Percentiles rank a stretch among this genome's conserved stretches.
Conservation (phyloP, 306 rosid species). For the Cyamopsis tetragonoloba region DNA sequence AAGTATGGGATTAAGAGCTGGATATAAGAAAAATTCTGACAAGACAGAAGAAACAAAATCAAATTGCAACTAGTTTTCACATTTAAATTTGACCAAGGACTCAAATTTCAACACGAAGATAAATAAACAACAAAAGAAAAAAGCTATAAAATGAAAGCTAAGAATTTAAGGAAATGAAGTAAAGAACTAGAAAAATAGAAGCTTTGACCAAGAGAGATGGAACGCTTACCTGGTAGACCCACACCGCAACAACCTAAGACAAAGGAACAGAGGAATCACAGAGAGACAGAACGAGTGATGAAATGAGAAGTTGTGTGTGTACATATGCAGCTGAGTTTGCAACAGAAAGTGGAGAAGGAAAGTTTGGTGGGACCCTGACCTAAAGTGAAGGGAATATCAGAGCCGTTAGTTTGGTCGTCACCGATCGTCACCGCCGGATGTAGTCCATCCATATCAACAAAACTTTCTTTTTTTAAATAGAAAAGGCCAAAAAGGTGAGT, state of each 20-base stretch:
- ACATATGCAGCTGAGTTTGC: neutral
- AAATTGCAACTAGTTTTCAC: neutral
- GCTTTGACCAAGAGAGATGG: neutral
- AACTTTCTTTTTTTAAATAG: too few species aligned
- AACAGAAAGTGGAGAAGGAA: neutral
- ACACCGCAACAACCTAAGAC: neutral
- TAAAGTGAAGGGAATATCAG: neutral
- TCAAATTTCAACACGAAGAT: neutral
- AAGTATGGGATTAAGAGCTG: too few species aligned
- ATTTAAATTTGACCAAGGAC: neutral
- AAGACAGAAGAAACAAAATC: neutral
- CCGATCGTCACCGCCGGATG: too few species aligned
- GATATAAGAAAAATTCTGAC: neutral
- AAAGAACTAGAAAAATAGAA: too few species aligned
- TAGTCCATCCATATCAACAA: too few species aligned
- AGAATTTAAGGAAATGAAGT: neutral
- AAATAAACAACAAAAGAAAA: neutral
- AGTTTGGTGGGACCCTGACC: neutral
- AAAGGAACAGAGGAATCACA: neutral
- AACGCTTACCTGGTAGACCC: neutral
- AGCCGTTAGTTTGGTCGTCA: conserved; percentile 23
- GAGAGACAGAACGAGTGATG: neutral
- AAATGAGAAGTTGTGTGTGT: neutral
- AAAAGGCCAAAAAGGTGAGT: too few species aligned
- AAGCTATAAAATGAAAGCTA: neutral